Conservation (phyloP, 2,329 filamentous ascomycete species). For the Calycina marina region DNA sequence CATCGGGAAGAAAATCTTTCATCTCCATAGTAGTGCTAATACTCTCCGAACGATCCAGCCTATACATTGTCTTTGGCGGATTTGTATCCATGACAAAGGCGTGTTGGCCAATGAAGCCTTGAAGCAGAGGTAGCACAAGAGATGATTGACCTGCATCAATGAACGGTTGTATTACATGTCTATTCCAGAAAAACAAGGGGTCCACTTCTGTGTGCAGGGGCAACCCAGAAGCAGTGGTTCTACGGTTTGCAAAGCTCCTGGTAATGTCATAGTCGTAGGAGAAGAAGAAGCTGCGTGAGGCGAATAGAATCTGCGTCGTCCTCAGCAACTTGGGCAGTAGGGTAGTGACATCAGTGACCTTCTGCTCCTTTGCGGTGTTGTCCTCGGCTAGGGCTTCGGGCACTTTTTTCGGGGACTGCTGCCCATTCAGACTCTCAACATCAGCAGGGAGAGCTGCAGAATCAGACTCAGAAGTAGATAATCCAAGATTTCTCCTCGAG, state of each 20-base stretch:
- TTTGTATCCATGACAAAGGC: slow-evolving; percentile 59
- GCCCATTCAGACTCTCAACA: neutral
- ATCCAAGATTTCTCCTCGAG: slow-evolving; percentile 52
- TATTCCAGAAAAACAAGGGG: slow-evolving; percentile 83
- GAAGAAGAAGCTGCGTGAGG: slow-evolving; percentile 81
- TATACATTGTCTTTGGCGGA: slow-evolving; percentile 25
- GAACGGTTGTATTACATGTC: slow-evolving; percentile 58
- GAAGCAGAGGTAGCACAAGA: slow-evolving; percentile 70
- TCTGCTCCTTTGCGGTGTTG: slow-evolving; percentile 4
- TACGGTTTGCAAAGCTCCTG: slow-evolving; percentile 35
- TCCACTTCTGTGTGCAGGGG: slow-evolving; percentile 64
- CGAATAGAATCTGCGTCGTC: slow-evolving; percentile 73
- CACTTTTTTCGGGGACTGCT: slow-evolving; percentile 1
- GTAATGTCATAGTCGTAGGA: slow-evolving; percentile 93
- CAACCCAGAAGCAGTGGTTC: slow-evolving; percentile 30
- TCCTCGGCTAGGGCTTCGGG: slow-evolving; percentile 3
- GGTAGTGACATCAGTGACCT: slow-evolving; percentile 11
- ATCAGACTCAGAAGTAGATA: slow-evolving; percentile 33
- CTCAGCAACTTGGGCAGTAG: slow-evolving; percentile 74
- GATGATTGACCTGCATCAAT: slow-evolving; percentile 56
- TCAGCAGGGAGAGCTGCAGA: neutral
- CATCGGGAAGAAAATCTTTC: slow-evolving; percentile 2
- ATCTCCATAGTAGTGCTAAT: slow-evolving; percentile 28
- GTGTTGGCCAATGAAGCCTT: slow-evolving; percentile 84
- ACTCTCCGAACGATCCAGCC: slow-evolving; percentile 35